Evolutionary conservation across 192 early-diverging fungal species (phyloP).

Genomic region (Umbelopsis sp.): DNA sequence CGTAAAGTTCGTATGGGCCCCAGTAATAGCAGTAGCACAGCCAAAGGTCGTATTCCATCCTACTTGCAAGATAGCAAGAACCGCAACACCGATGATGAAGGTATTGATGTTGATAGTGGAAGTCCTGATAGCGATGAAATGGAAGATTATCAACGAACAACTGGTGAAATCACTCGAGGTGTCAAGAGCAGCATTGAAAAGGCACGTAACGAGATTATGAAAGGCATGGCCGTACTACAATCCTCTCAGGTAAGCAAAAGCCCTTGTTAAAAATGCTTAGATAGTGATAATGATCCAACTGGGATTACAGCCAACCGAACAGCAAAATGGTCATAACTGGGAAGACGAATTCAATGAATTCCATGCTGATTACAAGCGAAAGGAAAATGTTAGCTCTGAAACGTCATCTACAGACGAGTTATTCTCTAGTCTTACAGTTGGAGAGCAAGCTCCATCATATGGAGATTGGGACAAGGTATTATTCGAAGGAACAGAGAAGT

Average conservation of each 20-base stretch:
- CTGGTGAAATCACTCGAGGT: constrained; percentile 17
- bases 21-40: constrained; percentile 21
- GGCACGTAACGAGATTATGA: constrained; percentile 35
- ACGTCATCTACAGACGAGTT: neutral
- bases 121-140: constrained; percentile 9
- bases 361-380: constrained; percentile 14
- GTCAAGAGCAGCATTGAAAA: constrained; percentile 40
- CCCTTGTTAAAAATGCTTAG: neutral
- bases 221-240: constrained; percentile 36
- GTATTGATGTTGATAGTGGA: constrained; percentile 14
- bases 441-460: neutral
- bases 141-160: constrained; percentile 11
- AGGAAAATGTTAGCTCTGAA: neutral
- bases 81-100: constrained; percentile 25
- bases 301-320: constrained; percentile 18
- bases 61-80: constrained; percentile 19
- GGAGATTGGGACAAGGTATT: constrained; percentile 9
- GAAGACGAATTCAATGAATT: constrained; percentile 37
- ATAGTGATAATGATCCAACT: neutral
- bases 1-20: constrained; percentile 13
- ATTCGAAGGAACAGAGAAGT: constrained; percentile 6
- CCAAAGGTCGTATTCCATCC: neutral
- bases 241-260: constrained; percentile 25
- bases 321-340: constrained; percentile 31
- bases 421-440: constrained; percentile 3